These are phyloP conservation scores for Lagenaria siceraria DNA, from an alignment of 306 rosid genomes.

Conservation along the genomic window DNA sequence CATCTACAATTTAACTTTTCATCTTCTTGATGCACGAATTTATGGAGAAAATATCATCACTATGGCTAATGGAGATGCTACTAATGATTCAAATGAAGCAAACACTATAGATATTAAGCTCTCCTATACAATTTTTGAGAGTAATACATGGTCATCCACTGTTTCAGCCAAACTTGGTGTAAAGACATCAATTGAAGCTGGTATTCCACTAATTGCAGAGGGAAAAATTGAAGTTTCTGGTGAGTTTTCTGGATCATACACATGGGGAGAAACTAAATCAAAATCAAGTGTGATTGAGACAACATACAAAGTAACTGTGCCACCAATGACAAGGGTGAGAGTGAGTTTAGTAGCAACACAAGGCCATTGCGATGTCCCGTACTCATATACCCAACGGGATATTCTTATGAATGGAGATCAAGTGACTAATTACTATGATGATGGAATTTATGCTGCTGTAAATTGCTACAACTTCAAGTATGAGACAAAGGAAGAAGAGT, in stretches of 20 bases:
- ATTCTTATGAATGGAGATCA: background rate
- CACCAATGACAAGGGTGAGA: background rate
- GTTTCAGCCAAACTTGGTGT: background rate
- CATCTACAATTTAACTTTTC: background rate
- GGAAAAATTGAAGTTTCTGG: background rate
- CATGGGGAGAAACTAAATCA: background rate
- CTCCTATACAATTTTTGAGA: background rate
- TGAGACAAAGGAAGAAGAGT: background rate
- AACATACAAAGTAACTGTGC: background rate
- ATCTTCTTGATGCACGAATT: background rate
- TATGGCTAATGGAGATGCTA: background rate
- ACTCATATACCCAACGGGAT: background rate
- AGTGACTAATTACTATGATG: background rate
- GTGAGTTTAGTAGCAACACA: background rate
- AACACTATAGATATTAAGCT: background rate
- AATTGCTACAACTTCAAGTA: conserved; percentile 2
- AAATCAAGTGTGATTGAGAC: background rate
- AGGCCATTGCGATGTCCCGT: background rate
- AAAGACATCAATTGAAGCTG: background rate
- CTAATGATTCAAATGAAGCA: background rate
- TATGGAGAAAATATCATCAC: background rate
- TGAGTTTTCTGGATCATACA: background rate
- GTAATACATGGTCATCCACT: background rate
- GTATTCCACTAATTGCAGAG: background rate
- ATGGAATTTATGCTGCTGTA: background rate